Conservation (phyloP, 2,329 filamentous ascomycete species). For the Fusarium phyllophilum region DNA sequence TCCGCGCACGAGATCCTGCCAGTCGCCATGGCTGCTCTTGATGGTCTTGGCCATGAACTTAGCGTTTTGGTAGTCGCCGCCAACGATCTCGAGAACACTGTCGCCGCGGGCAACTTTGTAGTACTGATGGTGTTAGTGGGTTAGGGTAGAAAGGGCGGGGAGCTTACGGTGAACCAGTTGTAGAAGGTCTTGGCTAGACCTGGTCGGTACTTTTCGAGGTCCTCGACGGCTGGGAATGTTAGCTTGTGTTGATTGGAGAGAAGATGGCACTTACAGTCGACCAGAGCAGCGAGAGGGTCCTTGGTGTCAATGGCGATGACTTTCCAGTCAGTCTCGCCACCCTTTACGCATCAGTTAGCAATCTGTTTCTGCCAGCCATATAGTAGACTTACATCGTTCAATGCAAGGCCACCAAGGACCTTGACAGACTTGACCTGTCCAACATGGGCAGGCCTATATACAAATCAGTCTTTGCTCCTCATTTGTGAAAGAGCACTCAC, state of each 20-base stretch:
- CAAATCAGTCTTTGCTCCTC: too few species aligned
- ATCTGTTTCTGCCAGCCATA: accelerated
- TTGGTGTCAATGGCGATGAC: conserved; percentile 52
- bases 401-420: conserved; percentile 52
- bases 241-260: background rate
- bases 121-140: conserved; percentile 44
- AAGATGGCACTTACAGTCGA: conserved; percentile 45
- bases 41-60: conserved; percentile 47
- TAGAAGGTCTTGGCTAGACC: conserved; percentile 49
- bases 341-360: conserved; percentile 13
- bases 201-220: conserved; percentile 53
- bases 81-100: conserved; percentile 50
- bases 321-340: conserved; percentile 54
- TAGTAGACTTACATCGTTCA: conserved; percentile 48
- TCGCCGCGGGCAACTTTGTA: conserved; percentile 54
- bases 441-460: conserved; percentile 41
- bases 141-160: too few species aligned
- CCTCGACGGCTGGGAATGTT: conserved; percentile 46
- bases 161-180: conserved; percentile 55
- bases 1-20: conserved; percentile 53
- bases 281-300: conserved; percentile 50
- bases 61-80: conserved; percentile 50
- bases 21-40: conserved; percentile 51
- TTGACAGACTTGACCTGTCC: conserved; percentile 56
- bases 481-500: too few species aligned